phyloP scores from a whole-genome alignment of 257 asterid species.

The Solanum stenotomum region DNA sequence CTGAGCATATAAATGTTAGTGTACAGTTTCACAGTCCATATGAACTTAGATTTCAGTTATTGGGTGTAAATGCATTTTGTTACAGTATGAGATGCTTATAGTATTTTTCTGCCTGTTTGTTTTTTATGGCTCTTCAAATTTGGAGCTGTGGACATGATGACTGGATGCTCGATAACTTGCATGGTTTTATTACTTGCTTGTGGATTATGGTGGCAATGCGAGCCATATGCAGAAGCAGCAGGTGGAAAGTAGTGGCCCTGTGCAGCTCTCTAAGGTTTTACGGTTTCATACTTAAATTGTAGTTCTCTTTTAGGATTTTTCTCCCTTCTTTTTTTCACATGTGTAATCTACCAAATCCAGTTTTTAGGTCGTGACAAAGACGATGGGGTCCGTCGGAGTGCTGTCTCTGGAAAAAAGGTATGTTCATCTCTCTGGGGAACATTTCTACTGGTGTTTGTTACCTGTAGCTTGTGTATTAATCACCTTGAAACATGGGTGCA shows the following conservation, averaged over 20 bases:
- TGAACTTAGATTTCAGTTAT: not conserved
- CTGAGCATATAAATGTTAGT: not conserved
- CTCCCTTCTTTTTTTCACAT: slow-evolving; percentile 1
- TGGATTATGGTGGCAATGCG: slow-evolving; percentile 66
- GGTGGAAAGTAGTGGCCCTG: slow-evolving; percentile 78
- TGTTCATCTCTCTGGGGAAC: not conserved
- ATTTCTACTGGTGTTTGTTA: not conserved
- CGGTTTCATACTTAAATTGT: not conserved
- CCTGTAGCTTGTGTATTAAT: not conserved
- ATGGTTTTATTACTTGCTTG: slow-evolving; percentile 46
- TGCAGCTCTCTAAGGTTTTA: slow-evolving; percentile 87
- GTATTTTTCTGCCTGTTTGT: slow-evolving; percentile 52
- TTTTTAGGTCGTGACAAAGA: slow-evolving; percentile 74
- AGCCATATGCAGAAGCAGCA: slow-evolving; percentile 81
- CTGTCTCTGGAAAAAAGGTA: slow-evolving; percentile 95
- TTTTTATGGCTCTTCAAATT: slow-evolving; percentile 79
- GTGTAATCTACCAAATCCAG: slow-evolving; percentile 27
- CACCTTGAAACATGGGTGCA: not conserved
- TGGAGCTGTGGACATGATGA: slow-evolving; percentile 94
- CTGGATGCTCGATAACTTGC: slow-evolving; percentile 48
- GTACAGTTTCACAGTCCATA: not conserved
- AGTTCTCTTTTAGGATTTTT: not conserved
- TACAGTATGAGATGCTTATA: slow-evolving; percentile 35
- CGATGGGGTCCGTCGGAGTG: slow-evolving; percentile 91
- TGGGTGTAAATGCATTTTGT: not conserved